These are phyloP conservation scores for Raphanus hybrid DNA, from an alignment of 441 rosid species.

Conservation along the genomic window DNA sequence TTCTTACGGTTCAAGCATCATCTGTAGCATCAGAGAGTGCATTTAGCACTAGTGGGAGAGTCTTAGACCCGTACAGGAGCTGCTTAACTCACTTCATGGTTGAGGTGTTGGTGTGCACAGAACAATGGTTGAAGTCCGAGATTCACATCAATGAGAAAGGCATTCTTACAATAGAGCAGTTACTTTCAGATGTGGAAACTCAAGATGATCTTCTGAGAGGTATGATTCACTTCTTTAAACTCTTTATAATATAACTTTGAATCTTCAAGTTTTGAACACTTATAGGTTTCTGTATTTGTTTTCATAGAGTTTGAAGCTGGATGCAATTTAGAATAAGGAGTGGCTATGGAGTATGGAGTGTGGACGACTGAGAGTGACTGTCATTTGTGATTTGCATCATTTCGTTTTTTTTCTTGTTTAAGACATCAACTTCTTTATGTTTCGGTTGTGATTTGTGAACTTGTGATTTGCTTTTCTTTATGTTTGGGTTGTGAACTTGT, in stretches of 20 bases:
- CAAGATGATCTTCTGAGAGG: background rate
- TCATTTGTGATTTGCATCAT: too few species aligned
- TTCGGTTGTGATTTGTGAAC: too few species aligned
- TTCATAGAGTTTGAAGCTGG: background rate
- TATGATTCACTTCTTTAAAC: background rate
- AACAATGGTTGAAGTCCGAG: background rate
- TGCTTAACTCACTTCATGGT: background rate
- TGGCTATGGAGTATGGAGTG: background rate
- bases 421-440: background rate
- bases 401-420: background rate
- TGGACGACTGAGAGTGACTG: background rate
- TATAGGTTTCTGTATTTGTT: background rate
- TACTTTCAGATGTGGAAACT: background rate
- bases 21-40: background rate
- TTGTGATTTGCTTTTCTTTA: too few species aligned
- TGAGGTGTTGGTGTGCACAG: background rate
- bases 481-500: too few species aligned
- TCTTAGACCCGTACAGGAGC: background rate
- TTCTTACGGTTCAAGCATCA: background rate
- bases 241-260: background rate
- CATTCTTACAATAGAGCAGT: background rate
- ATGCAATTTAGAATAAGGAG: background rate
- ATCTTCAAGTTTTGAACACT: background rate
- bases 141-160: background rate
- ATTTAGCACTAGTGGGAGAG: background rate